phyloP scores from a whole-genome alignment of 768 basidiomycete species.

The Hirschioporus abietinus region DNA sequence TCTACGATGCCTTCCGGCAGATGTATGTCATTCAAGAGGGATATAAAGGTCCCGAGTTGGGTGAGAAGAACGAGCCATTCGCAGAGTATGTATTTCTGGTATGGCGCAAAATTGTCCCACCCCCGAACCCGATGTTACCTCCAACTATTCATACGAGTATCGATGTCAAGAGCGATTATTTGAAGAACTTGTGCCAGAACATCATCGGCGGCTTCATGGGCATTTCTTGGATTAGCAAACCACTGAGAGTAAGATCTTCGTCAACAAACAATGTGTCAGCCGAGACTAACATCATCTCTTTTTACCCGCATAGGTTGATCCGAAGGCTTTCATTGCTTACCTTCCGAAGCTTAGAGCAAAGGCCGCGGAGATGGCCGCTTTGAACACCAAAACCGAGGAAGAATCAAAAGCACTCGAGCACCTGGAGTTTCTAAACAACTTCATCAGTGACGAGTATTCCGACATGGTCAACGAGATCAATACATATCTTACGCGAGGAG shows the following conservation, averaged over 20 bases:
- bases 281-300: neutral
- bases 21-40: conserved; percentile 14
- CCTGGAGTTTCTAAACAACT: conserved; percentile 44
- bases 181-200: conserved; percentile 52
- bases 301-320: conserved; percentile 38
- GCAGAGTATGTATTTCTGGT: conserved; percentile 22
- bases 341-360: conserved; percentile 41
- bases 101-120: conserved; percentile 20
- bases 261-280: neutral
- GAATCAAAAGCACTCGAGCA: conserved; percentile 41
- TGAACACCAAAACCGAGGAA: conserved; percentile 29
- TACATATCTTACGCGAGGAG: conserved; percentile 43
- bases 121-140: conserved; percentile 10
- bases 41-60: conserved; percentile 16
- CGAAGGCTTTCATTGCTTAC: conserved; percentile 52
- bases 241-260: conserved; percentile 39
- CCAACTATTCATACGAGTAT: conserved; percentile 19
- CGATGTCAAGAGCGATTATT: conserved; percentile 48
- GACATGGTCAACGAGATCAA: conserved; percentile 40
- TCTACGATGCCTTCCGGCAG: conserved; percentile 19
- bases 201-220: conserved; percentile 57
- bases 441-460: conserved; percentile 45
- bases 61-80: conserved; percentile 11
- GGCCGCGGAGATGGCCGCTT: conserved; percentile 30
- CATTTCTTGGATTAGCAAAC: conserved; percentile 55